phyloP scores from a whole-genome alignment of 2,329 filamentous ascomycete genomes.

The Colletotrichum cordylinicola region DNA sequence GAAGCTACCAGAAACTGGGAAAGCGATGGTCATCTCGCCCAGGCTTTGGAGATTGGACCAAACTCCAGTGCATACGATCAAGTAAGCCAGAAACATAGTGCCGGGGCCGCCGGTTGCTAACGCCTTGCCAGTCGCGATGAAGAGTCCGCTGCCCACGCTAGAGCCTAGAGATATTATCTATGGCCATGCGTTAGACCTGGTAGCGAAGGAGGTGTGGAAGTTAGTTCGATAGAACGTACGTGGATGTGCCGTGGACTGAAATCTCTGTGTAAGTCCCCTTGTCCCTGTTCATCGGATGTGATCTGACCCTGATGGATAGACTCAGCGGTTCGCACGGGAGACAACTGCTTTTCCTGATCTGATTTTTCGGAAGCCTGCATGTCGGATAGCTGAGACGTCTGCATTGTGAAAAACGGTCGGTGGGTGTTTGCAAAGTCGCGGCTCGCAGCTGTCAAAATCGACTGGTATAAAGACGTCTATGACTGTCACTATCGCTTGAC shows the following conservation, averaged over 20 bases:
- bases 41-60: slow-evolving; percentile 24
- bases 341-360: background rate
- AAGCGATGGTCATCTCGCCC: slow-evolving; percentile 40
- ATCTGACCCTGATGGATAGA: background rate
- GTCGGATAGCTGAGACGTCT: background rate
- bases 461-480: background rate
- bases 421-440: background rate
- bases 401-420: background rate
- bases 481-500: background rate
- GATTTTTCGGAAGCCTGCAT: background rate
- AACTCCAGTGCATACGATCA: slow-evolving; percentile 24
- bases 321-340: background rate
- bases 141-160: slow-evolving; percentile 39
- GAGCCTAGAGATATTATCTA: slow-evolving; percentile 32
- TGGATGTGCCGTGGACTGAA: background rate
- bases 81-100: slow-evolving; percentile 37
- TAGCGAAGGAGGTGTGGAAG: background rate
- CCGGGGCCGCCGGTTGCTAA: slow-evolving; percentile 35
- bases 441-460: background rate
- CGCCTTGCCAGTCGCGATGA: slow-evolving; percentile 39
- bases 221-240: background rate
- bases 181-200: background rate
- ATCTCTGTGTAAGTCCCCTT: background rate
- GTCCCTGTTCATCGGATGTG: background rate
- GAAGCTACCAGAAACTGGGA: slow-evolving; percentile 39